Base-by-base conservation (phyloP, 1,284 basidiomycete genomes). In the Malassezia cuniculi region DNA sequence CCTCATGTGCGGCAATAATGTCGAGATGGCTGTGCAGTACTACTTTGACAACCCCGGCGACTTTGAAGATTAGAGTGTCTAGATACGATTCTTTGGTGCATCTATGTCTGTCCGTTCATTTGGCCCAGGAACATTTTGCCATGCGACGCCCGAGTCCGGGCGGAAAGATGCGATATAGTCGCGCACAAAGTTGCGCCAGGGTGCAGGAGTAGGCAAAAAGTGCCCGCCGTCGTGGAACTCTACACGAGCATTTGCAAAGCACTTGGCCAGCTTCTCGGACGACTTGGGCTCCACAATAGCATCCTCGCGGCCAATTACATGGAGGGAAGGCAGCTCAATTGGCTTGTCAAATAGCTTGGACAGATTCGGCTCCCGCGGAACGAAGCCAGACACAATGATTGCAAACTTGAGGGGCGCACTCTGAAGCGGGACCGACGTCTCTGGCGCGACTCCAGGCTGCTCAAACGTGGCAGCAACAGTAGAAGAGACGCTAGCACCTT, bases 21-120 rank as follows among this genome's bases (percentile, higher is more conserved):
- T 65, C 29, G 63, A 66, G 39, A 61, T 66, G 59, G 62, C 62
- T 4, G 55, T 66, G 14, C 61, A 64, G 47, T 66, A 64, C 39
- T 66, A 66, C 38, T 66, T 62, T 41, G 62, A 43, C 34, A 48
- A 48, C 35, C 41, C 41, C 11, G 31, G 34, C 12, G 46, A 48
- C 41, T 48, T 40, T 36, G 37, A 47, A 28, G 44, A 45, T 33
- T 45, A 39, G 20, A 6, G n/a, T n/a, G n/a, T n/a, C n/a, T n/a
- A n/a, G n/a, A n/a, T n/a, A n/a, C n/a, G n/a, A n/a, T n/a, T 27
- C 34, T 9, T 28, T 19, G 14, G 20, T 15, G 3, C 15, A 15
- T 8, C 17, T 25, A 27, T 20, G 19, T 36, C 8, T 12, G 19
- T 6, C 29, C 35, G 27, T 14, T 28, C 27, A 28, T 28, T n/a